Conservation (phyloP, 2,329 filamentous ascomycete species). For the Sarocladiaceae sp. region DNA sequence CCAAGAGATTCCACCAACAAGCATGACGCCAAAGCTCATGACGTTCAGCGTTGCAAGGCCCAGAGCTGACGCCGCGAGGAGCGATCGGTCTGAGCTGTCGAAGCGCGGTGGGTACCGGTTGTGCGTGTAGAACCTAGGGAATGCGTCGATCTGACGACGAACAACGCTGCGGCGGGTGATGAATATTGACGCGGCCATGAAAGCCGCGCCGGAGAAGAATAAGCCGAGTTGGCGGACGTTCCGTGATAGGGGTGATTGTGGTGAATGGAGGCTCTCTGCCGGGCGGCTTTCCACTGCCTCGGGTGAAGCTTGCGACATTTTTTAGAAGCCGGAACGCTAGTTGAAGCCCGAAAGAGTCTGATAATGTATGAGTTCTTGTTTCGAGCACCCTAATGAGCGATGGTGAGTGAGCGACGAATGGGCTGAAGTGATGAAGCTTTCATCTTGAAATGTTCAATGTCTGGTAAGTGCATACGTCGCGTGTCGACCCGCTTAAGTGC, state of each 20-base stretch:
- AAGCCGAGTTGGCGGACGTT: constrained; percentile 59
- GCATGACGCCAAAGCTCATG: constrained; percentile 68
- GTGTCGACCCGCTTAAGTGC: neutral
- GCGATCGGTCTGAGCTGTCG: constrained; percentile 26
- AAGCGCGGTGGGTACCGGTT: constrained; percentile 34
- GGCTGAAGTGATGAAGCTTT: neutral
- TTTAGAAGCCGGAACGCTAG: no score
- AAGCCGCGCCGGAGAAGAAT: constrained; percentile 70
- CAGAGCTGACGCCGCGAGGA: constrained; percentile 79
- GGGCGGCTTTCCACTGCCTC: neutral
- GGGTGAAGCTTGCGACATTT: constrained; percentile 11
- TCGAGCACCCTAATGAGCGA: neutral
- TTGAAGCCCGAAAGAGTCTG: no score
- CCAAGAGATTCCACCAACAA: constrained; percentile 69
- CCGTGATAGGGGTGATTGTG: constrained; percentile 42
- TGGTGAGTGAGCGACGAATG: neutral
- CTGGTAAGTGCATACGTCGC: neutral
- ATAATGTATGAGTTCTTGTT: no score
- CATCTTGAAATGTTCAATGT: constrained; percentile 2
- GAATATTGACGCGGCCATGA: constrained; percentile 67
- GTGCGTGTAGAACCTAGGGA: constrained; percentile 69
- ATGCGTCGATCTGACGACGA: constrained; percentile 55
- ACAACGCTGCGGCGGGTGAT: constrained; percentile 68
- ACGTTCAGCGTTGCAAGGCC: constrained; percentile 87
- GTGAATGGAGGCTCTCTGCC: constrained; percentile 22